Evolutionary conservation across 352 stramenopile genomes (phyloP).

Genomic region (Phytophthora kernoviae): DNA sequence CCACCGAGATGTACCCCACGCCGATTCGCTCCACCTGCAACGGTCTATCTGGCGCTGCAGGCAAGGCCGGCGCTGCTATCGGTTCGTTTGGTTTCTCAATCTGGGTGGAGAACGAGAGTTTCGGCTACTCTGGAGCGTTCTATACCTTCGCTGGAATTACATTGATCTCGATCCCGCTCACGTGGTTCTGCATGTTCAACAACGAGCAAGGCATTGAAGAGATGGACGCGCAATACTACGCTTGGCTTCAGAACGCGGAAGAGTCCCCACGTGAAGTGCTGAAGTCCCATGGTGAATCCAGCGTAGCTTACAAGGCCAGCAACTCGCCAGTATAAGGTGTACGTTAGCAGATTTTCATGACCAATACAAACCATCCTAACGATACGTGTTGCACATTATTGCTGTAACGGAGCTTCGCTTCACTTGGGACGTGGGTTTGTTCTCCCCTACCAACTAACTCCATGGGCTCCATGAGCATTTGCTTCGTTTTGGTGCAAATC

Average conservation of each 20-base stretch:
- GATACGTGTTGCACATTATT: too few relatives aligned
- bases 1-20: slow-evolving; percentile 77
- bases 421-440: too few relatives aligned
- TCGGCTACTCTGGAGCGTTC: slow-evolving; percentile 46
- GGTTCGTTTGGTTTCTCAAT: slow-evolving; percentile 53
- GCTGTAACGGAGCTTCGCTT: too few relatives aligned
- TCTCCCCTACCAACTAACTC: too few relatives aligned
- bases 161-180: slow-evolving; percentile 47
- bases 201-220: slow-evolving; percentile 41
- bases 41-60: slow-evolving; percentile 80
- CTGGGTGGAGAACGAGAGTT: slow-evolving; percentile 48
- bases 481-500: not conserved
- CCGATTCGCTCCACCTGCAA: slow-evolving; percentile 79
- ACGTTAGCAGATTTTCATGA: not conserved
- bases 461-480: not conserved
- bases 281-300: slow-evolving; percentile 9
- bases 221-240: slow-evolving; percentile 47
- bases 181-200: slow-evolving; percentile 54
- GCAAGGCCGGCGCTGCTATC: slow-evolving; percentile 77
- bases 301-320: slow-evolving; percentile 6
- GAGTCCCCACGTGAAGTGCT: slow-evolving; percentile 18
- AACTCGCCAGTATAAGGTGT: not conserved
- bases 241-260: slow-evolving; percentile 18
- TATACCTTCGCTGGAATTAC: slow-evolving; percentile 47
- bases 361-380: not conserved